Percentiles rank a stretch among this genome's conserved stretches.
Evolutionary conservation across 2,329 filamentous ascomycete genomes (phyloP).

Genomic region (Cephalotrichum gorgonifer): DNA sequence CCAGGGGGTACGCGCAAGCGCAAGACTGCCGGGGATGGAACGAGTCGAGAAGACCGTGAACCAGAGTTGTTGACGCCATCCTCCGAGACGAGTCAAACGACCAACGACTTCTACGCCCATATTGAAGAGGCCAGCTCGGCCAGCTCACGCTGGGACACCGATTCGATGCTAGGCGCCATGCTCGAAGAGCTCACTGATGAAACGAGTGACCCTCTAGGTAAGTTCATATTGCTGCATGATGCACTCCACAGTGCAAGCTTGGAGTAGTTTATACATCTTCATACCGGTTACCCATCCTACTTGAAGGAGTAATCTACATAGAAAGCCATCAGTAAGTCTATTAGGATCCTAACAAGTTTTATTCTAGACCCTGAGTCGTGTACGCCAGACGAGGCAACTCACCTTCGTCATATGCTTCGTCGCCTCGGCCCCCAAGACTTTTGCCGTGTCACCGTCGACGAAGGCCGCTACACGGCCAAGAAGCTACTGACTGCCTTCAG

Average conservation of each 20-base stretch:
- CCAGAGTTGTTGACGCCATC: not conserved
- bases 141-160: not conserved
- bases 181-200: not conserved
- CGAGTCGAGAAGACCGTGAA: not conserved
- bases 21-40: not conserved
- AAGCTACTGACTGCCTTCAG: conserved; percentile 82
- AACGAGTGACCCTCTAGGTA: not conserved
- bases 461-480: conserved; percentile 62
- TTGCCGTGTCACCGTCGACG: conserved; percentile 59
- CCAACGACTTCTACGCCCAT: not conserved
- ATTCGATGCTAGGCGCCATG: not conserved
- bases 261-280: no score
- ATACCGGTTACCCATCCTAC: no score
- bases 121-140: not conserved
- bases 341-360: conserved; percentile 7
- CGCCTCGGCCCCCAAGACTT: conserved; percentile 70
- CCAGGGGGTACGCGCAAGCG: no score
- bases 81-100: not conserved
- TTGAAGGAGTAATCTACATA: no score
- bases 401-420: conserved; percentile 61
- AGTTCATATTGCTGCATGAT: no score
- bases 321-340: not conserved
- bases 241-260: no score
- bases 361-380: conserved; percentile 38
- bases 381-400: conserved; percentile 57